Evolutionary conservation across 805 yeast species (phyloP).

Genomic region (Teunomyces pallodes): DNA sequence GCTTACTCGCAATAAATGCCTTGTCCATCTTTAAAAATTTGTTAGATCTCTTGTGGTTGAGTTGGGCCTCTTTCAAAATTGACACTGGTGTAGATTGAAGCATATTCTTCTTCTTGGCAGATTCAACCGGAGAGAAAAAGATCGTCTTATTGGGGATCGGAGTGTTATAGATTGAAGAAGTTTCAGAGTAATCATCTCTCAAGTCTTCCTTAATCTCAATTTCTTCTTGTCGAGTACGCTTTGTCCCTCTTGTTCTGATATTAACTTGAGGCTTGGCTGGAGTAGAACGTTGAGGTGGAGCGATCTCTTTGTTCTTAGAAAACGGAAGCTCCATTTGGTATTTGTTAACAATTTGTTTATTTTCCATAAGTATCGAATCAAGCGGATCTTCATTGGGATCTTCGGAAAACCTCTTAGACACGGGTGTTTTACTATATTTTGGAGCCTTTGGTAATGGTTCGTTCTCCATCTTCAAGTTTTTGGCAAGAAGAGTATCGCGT

Average conservation of each 20-base stretch:
- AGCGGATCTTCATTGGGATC: slow-evolving; percentile 17
- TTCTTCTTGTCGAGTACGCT: slow-evolving; percentile 7
- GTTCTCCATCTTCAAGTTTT: slow-evolving; percentile 16
- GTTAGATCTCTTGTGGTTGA: slow-evolving; percentile 14
- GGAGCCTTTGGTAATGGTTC: slow-evolving; percentile 11
- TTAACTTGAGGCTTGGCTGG: neutral
- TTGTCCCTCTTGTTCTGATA: slow-evolving; percentile 8
- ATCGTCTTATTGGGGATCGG: slow-evolving; percentile 28
- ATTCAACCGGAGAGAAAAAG: slow-evolving; percentile 27
- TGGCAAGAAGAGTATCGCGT: slow-evolving; percentile 16
- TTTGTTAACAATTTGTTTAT: slow-evolving; percentile 11
- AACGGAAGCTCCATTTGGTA: slow-evolving; percentile 18
- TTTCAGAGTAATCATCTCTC: slow-evolving; percentile 5
- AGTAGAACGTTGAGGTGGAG: neutral
- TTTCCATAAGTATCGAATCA: slow-evolving; percentile 18
- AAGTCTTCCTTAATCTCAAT: neutral
- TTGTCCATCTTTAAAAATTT: slow-evolving; percentile 8
- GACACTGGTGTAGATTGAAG: slow-evolving; percentile 27
- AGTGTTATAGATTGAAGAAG: slow-evolving; percentile 18
- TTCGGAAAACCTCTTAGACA: slow-evolving; percentile 9
- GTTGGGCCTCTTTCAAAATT: slow-evolving; percentile 16
- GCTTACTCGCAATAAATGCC: slow-evolving; percentile 2
- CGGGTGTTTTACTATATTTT: slow-evolving; percentile 8
- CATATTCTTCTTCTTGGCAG: slow-evolving; percentile 14
- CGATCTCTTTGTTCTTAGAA: neutral